Base-by-base conservation (phyloP, 306 rosid species). In the Chamaecrista fasciculata region DNA sequence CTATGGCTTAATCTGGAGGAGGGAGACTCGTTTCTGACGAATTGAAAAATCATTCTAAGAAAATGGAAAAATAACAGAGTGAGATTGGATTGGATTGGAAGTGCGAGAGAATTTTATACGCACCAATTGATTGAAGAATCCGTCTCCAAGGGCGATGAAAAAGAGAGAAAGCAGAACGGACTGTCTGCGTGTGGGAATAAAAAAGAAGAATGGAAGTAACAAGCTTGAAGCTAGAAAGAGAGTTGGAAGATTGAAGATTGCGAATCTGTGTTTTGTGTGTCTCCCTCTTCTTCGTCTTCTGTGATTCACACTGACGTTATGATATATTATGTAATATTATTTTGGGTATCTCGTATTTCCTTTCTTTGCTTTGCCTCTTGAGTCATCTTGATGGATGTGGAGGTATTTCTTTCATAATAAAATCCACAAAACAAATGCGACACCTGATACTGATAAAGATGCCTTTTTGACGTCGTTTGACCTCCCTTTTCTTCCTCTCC, bases 11-110 rank as follows among this genome's bases (percentile, higher is more conserved):
- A 33, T 33, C 10, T 58, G 51, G 66, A 42, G 50, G 64, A 37
- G 23, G 20, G 25, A 74, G 46, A 66, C 51, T 60, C 51, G 62
- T 24, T 71, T 61, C 70, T 71, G 40, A 20, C 37, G 48, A 49
- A 65, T 33, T 46, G 82, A 69, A n/a, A 14, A 24, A n/a, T 25
- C 74, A 65, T 62, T 74, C 50, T 58, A 10, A 47, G 58, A 66
- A 24, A 9, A 14, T 1, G 9, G 50, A 76, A 6, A 24, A 12
- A 2, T 0, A 25, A 18, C n/a, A n/a, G n/a, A n/a, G n/a, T n/a
- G n/a, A n/a, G n/a, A n/a, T n/a, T n/a, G n/a, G n/a, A n/a, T 64
- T 16, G 36, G 51, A 24, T 51, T 31, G 57, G 48, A 31, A 19
- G 29, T 19, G 66, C 5, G 31, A 60, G 29, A 28, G 5, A 61